Percentiles rank a stretch among this genome's conserved stretches.
phyloP scores from a whole-genome alignment of 208 protist species.

The Trypanosoma caninum region DNA sequence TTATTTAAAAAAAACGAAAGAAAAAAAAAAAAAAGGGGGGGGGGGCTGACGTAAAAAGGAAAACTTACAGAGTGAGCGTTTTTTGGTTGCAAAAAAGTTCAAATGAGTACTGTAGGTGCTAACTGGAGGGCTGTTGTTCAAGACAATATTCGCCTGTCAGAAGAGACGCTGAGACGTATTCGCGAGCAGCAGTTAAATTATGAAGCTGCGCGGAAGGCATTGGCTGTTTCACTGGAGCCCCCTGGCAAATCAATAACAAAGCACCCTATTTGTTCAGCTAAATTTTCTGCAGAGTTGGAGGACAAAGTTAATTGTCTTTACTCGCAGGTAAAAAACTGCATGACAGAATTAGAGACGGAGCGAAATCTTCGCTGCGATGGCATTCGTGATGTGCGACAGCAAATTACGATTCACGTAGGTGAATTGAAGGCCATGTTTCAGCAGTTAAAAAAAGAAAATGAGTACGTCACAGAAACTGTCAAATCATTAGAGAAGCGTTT shows the following conservation, averaged over 20 bases:
- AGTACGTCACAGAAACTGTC: conserved; percentile 44
- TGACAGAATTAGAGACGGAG: conserved; percentile 73
- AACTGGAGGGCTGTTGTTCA: conserved; percentile 11
- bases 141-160: conserved; percentile 42
- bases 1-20: not conserved
- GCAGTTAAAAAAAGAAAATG: conserved; percentile 66
- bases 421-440: conserved; percentile 49
- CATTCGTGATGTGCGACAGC: conserved; percentile 45
- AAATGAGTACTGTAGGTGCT: conserved; percentile 5
- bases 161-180: conserved; percentile 46
- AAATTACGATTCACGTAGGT: conserved; percentile 35
- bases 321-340: conserved; percentile 46
- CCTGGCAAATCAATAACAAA: not conserved
- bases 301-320: conserved; percentile 23
- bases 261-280: not conserved
- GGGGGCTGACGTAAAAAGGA: too few relatives aligned
- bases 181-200: conserved; percentile 34
- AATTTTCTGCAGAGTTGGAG: not conserved
- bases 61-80: too few relatives aligned
- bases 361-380: conserved; percentile 51
- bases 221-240: conserved; percentile 24
- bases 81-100: too few relatives aligned
- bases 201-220: conserved; percentile 26
- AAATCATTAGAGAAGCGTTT: conserved; percentile 41
- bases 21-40: too few relatives aligned